These are phyloP conservation scores for Boletus huronensis DNA, from an alignment of 768 basidiomycete genomes.

Conservation along the genomic window DNA sequence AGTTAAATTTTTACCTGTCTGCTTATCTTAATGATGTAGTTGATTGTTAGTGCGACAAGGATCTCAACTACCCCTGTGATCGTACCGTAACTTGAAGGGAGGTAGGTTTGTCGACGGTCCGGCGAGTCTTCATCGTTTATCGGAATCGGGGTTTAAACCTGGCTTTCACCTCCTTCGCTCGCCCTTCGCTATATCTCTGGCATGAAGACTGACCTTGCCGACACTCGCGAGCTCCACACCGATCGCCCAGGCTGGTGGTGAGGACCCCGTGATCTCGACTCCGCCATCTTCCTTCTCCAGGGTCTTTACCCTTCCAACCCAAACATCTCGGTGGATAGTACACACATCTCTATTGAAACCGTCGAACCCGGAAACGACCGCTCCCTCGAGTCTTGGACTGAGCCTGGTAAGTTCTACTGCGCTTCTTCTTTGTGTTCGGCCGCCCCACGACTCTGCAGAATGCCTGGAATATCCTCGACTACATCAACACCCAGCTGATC, in stretches of 20 bases:
- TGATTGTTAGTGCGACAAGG: too few relatives aligned
- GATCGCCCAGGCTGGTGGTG: conserved; percentile 81
- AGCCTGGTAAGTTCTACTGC: conserved; percentile 41
- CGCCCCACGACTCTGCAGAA: conserved; percentile 65
- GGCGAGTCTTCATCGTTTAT: too few relatives aligned
- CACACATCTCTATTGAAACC: conserved; percentile 86
- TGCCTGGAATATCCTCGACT: conserved; percentile 79
- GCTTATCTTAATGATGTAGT: too few relatives aligned
- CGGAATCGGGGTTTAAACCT: too few relatives aligned
- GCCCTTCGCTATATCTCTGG: conserved; percentile 65
- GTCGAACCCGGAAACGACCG: conserved; percentile 81
- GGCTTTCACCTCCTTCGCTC: too few relatives aligned
- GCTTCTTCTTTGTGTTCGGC: conserved; percentile 55
- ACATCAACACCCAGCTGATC: conserved; percentile 65
- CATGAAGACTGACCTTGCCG: conserved; percentile 63
- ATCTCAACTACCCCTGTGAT: too few relatives aligned
- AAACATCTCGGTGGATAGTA: conserved; percentile 73
- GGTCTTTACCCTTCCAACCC: conserved; percentile 82
- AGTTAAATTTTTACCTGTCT: too few relatives aligned
- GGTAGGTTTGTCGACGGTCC: too few relatives aligned
- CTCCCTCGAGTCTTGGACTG: conserved; percentile 78
- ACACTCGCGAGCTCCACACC: conserved; percentile 70
- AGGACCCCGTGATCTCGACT: conserved; percentile 84
- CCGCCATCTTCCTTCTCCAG: conserved; percentile 79
- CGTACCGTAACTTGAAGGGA: too few relatives aligned